Base-by-base conservation (phyloP, 768 basidiomycete species). In the Sporobolomyces roseus region DNA sequence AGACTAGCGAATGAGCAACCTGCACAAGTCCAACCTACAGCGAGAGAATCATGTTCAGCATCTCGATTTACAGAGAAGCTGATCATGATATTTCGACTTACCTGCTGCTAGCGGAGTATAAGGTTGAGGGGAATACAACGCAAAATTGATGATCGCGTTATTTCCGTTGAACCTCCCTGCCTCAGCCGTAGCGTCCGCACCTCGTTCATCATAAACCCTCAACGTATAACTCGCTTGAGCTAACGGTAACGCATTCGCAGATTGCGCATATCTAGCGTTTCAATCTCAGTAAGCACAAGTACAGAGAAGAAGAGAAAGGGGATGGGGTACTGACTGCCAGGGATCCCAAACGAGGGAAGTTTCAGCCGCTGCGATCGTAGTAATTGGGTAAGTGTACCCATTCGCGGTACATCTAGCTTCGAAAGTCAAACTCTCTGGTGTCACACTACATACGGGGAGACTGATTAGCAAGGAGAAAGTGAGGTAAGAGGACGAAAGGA, bases 351-450 rank as follows among this genome's bases (percentile, higher is more conserved):
- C 83, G 58, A 81, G 70, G 43, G 76, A 68, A 29, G 89, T 89
- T 38, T 87, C 86, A 0, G 84, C 85, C 0, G 88, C 91, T 2
- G 84, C 81, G 33, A 86, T 79, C 3, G 89, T 87, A 3, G 90
- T 91, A 13, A 94, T 89, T 21, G 90, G 85, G 77, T 91, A 97
- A 1, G 91, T 93, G 79, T 89, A 90, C 4, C 89, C 89, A 76
- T 93, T 93, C 21, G 78, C 78, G 19, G 86, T 86, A 78, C 89
- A 88, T 50, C 87, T 83, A 33, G 92, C 92, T 45, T 85, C 85
- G 68, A 94, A 82, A 19, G 92, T 93, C 67, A 94, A 83, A 72
- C 82, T 82, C 4, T 85, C 84, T 0, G 92, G 92, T 0, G 84
- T 86, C 48, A 81, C 84, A 46, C 71, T 70, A 55, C 64, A 53